These are phyloP conservation scores for Akebia trifoliata DNA, from an alignment of 164 flowering plant species.

Conservation along the genomic window DNA sequence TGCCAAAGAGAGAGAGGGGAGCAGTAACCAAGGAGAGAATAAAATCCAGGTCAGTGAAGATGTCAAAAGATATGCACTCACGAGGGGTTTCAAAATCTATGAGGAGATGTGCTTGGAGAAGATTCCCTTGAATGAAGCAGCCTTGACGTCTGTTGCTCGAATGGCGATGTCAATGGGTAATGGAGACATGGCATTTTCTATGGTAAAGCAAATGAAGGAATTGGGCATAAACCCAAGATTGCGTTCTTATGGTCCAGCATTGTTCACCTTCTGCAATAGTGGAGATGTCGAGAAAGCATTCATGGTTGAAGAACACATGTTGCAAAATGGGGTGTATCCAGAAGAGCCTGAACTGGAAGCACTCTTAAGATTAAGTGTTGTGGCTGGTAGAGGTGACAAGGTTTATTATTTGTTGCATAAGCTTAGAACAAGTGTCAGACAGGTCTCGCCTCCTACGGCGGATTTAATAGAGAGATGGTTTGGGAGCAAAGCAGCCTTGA, in stretches of 20 bases:
- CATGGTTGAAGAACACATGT: slow-evolving; percentile 69
- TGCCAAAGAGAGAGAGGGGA: slow-evolving; percentile 11
- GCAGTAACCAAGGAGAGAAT: slow-evolving; percentile 16
- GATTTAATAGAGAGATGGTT: slow-evolving; percentile 69
- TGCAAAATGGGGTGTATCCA: slow-evolving; percentile 61
- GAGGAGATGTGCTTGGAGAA: slow-evolving; percentile 53
- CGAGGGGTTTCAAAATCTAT: slow-evolving; percentile 65
- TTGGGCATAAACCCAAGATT: slow-evolving; percentile 65
- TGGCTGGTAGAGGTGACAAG: slow-evolving; percentile 51
- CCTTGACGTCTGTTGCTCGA: slow-evolving; percentile 78
- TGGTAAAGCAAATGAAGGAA: slow-evolving; percentile 66
- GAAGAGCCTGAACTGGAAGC: slow-evolving; percentile 83
- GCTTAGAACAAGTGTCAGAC: slow-evolving; percentile 58
- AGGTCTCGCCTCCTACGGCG: slow-evolving; percentile 62
- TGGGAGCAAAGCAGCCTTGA: slow-evolving; percentile 47
- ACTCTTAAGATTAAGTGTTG: slow-evolving; percentile 53
- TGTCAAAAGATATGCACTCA: slow-evolving; percentile 46
- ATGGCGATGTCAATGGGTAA: slow-evolving; percentile 81
- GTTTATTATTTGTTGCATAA: slow-evolving; percentile 80
- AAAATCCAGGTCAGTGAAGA: slow-evolving; percentile 41
- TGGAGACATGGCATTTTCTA: slow-evolving; percentile 79
- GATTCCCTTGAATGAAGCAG: slow-evolving; percentile 77
- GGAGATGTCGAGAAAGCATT: slow-evolving; percentile 69
- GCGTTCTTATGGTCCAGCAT: slow-evolving; percentile 80
- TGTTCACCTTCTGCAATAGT: slow-evolving; percentile 53